These are phyloP conservation scores for Nannochloris sp. DNA, from an alignment of 139 green algal genomes.

Conservation along the genomic window DNA sequence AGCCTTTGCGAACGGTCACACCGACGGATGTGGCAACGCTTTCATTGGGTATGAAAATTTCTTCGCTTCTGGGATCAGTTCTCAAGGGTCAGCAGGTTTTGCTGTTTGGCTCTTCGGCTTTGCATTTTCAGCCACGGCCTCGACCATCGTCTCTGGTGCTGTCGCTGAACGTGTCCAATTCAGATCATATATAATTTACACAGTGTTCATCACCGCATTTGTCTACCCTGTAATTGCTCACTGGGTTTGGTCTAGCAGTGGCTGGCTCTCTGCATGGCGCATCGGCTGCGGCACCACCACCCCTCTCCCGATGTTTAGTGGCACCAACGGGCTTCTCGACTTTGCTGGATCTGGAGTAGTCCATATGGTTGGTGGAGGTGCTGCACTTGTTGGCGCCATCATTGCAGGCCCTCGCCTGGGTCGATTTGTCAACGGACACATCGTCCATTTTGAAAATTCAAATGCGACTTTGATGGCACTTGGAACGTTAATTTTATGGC, in stretches of 20 bases:
- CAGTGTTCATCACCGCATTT: conserved; percentile 34
- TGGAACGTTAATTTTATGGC: conserved; percentile 71
- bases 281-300: background rate
- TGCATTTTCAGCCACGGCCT: conserved; percentile 31
- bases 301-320: background rate
- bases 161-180: conserved; percentile 39
- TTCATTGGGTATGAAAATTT: conserved; percentile 37
- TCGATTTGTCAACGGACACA: conserved; percentile 34
- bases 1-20: conserved; percentile 50
- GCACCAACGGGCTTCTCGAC: conserved; percentile 27
- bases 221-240: conserved; percentile 61
- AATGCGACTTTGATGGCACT: conserved; percentile 22
- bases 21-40: conserved; percentile 13
- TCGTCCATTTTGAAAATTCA: conserved; percentile 2
- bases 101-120: conserved; percentile 32
- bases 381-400: conserved; percentile 38
- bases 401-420: conserved; percentile 57
- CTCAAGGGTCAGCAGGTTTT: conserved; percentile 8
- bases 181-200: conserved; percentile 40
- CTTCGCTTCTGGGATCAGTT: background rate
- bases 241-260: conserved; percentile 42
- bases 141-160: conserved; percentile 41
- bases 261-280: conserved; percentile 42
- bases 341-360: conserved; percentile 34
- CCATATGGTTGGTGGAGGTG: conserved; percentile 35